Evolutionary conservation across 768 basidiomycete genomes (phyloP).

Genomic region (Boletus pseudopeckii): DNA sequence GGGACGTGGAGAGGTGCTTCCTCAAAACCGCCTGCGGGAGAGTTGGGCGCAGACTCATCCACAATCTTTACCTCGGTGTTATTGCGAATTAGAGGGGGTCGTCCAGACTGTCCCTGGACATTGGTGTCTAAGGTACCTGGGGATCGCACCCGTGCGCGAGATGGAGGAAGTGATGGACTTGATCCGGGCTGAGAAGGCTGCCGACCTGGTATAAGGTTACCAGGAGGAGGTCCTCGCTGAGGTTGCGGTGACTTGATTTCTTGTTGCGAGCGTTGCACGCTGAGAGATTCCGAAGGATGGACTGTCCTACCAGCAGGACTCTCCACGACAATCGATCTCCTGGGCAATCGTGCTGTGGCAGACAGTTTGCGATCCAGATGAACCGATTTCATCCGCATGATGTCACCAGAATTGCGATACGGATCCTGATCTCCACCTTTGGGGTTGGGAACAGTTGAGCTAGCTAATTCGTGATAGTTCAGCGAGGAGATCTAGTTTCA

Average conservation of each 20-base stretch:
- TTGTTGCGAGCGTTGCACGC: slow-evolving; percentile 46
- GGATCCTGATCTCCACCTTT: slow-evolving; percentile 56
- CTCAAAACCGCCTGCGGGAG: slow-evolving; percentile 54
- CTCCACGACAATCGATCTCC: slow-evolving; percentile 93
- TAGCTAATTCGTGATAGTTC: slow-evolving; percentile 17
- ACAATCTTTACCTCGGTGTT: slow-evolving; percentile 89
- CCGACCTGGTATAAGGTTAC: slow-evolving; percentile 34
- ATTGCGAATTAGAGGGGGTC: slow-evolving; percentile 70
- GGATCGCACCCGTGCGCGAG: slow-evolving; percentile 40
- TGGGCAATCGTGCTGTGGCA: slow-evolving; percentile 86
- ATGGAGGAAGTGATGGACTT: slow-evolving; percentile 32
- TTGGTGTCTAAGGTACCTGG: slow-evolving; percentile 36
- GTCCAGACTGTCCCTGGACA: slow-evolving; percentile 43
- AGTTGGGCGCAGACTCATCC: slow-evolving; percentile 73
- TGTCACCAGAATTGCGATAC: slow-evolving; percentile 84
- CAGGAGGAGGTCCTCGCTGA: slow-evolving; percentile 37
- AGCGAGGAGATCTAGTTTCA: slow-evolving; percentile 6
- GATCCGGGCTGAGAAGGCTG: slow-evolving; percentile 34
- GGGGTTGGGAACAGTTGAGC: slow-evolving; percentile 33
- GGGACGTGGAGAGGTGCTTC: slow-evolving; percentile 38
- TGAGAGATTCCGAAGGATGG: slow-evolving; percentile 61
- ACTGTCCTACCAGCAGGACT: slow-evolving; percentile 87
- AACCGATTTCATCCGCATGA: slow-evolving; percentile 92
- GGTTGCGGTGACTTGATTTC: slow-evolving; percentile 38
- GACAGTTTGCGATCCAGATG: slow-evolving; percentile 95